Percentiles rank a stretch among this genome's conserved stretches.
Conservation (phyloP, 2,329 filamentous ascomycete species). For the Cercospora zeae-maydis region DNA sequence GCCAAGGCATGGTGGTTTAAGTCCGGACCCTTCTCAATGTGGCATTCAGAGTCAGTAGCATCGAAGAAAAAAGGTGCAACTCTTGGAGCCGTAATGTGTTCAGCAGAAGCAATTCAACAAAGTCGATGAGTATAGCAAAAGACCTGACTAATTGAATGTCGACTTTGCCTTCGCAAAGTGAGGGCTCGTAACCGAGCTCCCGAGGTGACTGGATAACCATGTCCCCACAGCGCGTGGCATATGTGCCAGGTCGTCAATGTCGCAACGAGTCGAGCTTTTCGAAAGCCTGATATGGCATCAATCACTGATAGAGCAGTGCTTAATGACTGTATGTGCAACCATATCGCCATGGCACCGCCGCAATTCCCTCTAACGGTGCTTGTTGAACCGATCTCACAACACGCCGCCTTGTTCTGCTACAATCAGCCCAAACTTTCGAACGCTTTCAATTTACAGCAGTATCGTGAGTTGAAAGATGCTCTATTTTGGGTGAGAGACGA, state of each 20-base stretch:
- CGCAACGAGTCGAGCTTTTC: background rate
- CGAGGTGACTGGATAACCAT: background rate
- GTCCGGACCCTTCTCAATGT: too few species aligned
- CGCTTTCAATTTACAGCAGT: too few species aligned
- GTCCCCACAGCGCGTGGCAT: background rate
- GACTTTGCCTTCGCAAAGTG: background rate
- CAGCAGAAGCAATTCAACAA: too few species aligned
- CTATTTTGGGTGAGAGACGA: too few species aligned
- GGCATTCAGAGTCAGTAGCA: too few species aligned
- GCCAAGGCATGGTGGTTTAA: slow-evolving; percentile 8
- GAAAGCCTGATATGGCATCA: background rate
- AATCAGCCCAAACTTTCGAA: too few species aligned
- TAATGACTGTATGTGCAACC: background rate
- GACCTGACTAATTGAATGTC: background rate
- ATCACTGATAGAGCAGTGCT: background rate
- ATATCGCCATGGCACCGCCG: background rate
- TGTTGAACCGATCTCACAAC: background rate
- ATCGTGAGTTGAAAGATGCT: too few species aligned
- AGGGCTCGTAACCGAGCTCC: background rate
- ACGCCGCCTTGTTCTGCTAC: background rate
- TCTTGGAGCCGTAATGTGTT: too few species aligned
- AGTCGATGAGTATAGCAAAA: background rate
- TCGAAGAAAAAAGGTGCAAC: too few species aligned
- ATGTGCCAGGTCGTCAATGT: background rate
- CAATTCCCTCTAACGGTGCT: background rate